Percentiles rank a stretch among this genome's conserved stretches.
phyloP scores from a whole-genome alignment of 345 rosid genomes.

The Eucalyptus shirleyi region DNA sequence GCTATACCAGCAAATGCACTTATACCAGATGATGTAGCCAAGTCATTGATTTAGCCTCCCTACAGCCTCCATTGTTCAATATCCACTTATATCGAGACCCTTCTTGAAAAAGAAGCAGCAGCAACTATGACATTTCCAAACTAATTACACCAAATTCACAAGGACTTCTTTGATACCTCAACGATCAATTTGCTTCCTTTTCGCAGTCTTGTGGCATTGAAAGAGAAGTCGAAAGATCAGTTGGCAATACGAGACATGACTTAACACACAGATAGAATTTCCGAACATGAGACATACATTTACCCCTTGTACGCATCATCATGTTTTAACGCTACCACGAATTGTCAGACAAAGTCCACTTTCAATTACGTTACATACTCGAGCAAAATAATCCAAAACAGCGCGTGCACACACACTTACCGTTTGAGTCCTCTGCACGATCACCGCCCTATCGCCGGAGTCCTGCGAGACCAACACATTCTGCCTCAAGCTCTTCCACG shows the following conservation, averaged over 20 bases:
- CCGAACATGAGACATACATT: not conserved
- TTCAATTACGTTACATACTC: not conserved
- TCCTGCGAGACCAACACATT: slow-evolving; percentile 41
- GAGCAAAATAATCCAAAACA: not conserved
- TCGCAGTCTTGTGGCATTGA: not conserved
- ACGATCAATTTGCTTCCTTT: not conserved
- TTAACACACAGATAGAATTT: not conserved
- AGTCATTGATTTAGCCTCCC: not conserved
- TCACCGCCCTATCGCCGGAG: slow-evolving; percentile 77
- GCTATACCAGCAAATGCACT: not conserved
- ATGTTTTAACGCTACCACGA: not conserved
- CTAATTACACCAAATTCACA: not conserved
- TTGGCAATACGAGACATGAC: not conserved
- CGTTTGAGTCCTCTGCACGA: slow-evolving; percentile 72
- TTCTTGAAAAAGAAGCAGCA: not conserved
- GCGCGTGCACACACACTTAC: slow-evolving; percentile 1
- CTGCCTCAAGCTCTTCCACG: slow-evolving; percentile 18
- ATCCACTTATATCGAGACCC: not conserved
- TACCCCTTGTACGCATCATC: not conserved
- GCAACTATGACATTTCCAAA: not conserved
- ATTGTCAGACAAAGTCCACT: not conserved
- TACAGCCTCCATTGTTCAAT: not conserved
- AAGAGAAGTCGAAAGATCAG: not conserved
- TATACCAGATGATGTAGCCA: not conserved
- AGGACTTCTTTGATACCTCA: not conserved